Percentiles rank a stretch among this genome's conserved stretches.
Conservation (phyloP, 2,329 filamentous ascomycete genomes). For the Hymenoscyphus linearis region DNA sequence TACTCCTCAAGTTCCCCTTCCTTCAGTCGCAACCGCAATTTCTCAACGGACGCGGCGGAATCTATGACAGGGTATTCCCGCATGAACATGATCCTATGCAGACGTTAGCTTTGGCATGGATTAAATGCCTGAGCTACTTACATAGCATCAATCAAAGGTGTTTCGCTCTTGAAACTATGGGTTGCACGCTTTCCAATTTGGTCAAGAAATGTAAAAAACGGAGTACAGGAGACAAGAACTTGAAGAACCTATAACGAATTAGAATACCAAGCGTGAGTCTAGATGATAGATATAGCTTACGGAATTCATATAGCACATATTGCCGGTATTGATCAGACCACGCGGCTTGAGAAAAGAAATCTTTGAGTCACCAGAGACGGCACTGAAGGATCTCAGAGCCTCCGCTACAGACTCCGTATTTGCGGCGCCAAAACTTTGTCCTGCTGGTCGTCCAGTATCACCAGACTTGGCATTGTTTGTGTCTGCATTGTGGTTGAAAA, state of each 20-base stretch:
- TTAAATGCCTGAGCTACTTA: slow-evolving; percentile 42
- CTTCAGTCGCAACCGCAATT: slow-evolving; percentile 70
- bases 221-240: slow-evolving; percentile 87
- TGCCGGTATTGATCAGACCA: slow-evolving; percentile 92
- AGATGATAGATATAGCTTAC: slow-evolving; percentile 48
- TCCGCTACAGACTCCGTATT: slow-evolving; percentile 66
- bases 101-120: not conserved
- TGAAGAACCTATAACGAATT: slow-evolving; percentile 69
- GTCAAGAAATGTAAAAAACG: slow-evolving; percentile 92
- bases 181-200: slow-evolving; percentile 76
- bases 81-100: slow-evolving; percentile 83
- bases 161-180: slow-evolving; percentile 92
- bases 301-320: slow-evolving; percentile 99
- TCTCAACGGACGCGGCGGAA: slow-evolving; percentile 67
- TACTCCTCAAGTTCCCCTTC: slow-evolving; percentile 81
- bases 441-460: slow-evolving; percentile 27
- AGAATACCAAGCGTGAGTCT: slow-evolving; percentile 24
- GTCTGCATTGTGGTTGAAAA: slow-evolving; percentile 50
- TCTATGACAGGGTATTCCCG: slow-evolving; percentile 84
- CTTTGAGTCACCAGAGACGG: slow-evolving; percentile 51
- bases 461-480: slow-evolving; percentile 30
- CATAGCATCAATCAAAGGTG: slow-evolving; percentile 90
- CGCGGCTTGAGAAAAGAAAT: slow-evolving; percentile 84
- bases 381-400: slow-evolving; percentile 67
- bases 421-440: slow-evolving; percentile 38